A percentile compares a stretch with the other conserved stretches of the same genome.
phyloP scores from a whole-genome alignment of 192 early-diverging fungal species.

The Diversispora epigaea region DNA sequence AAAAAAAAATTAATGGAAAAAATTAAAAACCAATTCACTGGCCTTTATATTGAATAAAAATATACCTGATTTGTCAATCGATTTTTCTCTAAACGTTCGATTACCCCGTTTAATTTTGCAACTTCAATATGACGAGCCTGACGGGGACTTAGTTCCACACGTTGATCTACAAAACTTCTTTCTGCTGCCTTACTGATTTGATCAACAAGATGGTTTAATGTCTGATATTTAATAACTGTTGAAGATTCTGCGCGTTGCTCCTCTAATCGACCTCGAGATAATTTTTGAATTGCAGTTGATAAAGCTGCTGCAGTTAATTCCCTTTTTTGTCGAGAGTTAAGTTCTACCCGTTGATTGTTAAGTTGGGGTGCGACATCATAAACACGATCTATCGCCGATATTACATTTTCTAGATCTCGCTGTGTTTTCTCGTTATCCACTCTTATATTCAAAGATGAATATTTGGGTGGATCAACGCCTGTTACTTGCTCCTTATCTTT shows the following conservation, averaged over 20 bases:
- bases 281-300: conserved; percentile 42
- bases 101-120: conserved; percentile 41
- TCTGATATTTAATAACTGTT: conserved; percentile 35
- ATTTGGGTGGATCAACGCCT: conserved; percentile 2
- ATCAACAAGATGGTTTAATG: conserved; percentile 47
- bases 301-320: conserved; percentile 48
- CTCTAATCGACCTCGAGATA: conserved; percentile 46
- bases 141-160: conserved; percentile 44
- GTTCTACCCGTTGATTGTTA: conserved; percentile 55
- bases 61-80: conserved; percentile 50
- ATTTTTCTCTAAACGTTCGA: conserved; percentile 45
- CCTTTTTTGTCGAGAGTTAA: conserved; percentile 46
- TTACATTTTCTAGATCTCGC: conserved; percentile 52
- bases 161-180: conserved; percentile 48
- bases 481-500: conserved; percentile 4
- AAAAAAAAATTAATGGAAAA: not conserved
- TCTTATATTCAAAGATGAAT: conserved; percentile 13
- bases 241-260: conserved; percentile 38
- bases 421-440: conserved; percentile 47
- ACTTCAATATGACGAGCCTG: conserved; percentile 45
- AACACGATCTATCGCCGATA: conserved; percentile 54
- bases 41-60: not conserved
- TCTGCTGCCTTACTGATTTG: conserved; percentile 51
- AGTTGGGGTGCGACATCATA: conserved; percentile 50
- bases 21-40: not conserved